These are phyloP conservation scores for Heliamphora pulchella DNA, from an alignment of 179 eudicot genomes.

Conservation along the genomic window DNA sequence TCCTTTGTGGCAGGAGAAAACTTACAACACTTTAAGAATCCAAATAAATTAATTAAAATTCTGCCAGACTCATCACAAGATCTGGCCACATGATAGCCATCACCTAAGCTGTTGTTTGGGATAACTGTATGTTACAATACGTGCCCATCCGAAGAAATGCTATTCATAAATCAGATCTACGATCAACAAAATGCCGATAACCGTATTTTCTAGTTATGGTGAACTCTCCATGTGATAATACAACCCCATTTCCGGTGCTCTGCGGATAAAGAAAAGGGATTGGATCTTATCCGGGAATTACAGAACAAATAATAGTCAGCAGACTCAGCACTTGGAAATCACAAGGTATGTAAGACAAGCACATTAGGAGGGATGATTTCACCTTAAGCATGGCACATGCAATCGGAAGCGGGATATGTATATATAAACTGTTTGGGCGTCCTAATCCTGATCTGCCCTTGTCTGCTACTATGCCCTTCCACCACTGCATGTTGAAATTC, in stretches of 20 bases:
- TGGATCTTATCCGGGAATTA: constrained; percentile 12
- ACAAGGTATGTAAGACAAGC: no score
- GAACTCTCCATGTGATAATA: not conserved
- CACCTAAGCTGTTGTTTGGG: no score
- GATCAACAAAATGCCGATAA: not conserved
- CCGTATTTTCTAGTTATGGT: not conserved
- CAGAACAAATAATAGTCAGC: constrained; percentile 7
- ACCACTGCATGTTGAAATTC: constrained; percentile 66
- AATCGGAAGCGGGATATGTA: constrained; percentile 92
- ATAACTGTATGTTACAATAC: not conserved
- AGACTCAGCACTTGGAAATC: not conserved
- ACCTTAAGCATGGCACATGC: constrained; percentile 66
- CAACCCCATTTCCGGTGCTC: not conserved
- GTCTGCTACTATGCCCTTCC: constrained; percentile 75
- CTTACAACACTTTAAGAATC: no score
- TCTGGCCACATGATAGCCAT: no score
- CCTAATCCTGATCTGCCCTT: constrained; percentile 65
- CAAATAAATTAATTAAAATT: no score
- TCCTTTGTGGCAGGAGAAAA: no score
- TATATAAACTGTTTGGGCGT: constrained; percentile 69
- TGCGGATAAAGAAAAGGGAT: not conserved
- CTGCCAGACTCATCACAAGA: no score
- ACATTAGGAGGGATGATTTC: not conserved
- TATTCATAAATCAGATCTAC: not conserved
- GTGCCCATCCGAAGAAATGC: not conserved